Base-by-base conservation (phyloP, 2,329 filamentous ascomycete genomes). In the Fusarium tanahbumbuense region DNA sequence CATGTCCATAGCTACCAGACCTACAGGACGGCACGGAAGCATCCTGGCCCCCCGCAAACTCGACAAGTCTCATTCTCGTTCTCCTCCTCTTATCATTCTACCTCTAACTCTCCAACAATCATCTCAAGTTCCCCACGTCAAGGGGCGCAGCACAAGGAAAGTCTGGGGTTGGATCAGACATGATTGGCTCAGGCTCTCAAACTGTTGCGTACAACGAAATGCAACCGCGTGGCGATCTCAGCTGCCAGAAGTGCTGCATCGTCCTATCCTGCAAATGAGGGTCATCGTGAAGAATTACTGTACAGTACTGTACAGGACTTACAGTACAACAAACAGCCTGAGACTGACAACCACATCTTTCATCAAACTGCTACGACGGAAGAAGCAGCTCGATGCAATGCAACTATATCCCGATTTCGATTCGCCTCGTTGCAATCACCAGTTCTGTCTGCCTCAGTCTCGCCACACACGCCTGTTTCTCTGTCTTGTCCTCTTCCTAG, bases 381-480 rank as follows among this genome's bases (percentile, higher is more conserved):
- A 56, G 53, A 45, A 57, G 22, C 56, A 60, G 67, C 42, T 55
- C 45, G 30, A 61, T 71, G 69, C 69, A 65, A 74, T 73, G 71
- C 69, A 69, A 64, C 60, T 20, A 41, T 32, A 58, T 50, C 53
- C 18, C 69, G 59, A 60, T 56, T 42, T 57, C 57, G 45, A 63
- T 56, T 61, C 48, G 50, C 54, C 59, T 45, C 54, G 34, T 60
- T 32, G 62, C 28, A 68, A 69, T 68, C 28, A 66, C 45, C 49
- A 44, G 42, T 49, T 48, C 48, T 60, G 46, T 54, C n/a, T 37
- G 30, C 30, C 30, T 34, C 45, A 18, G 49, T 57, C 61, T 72
- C 52, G 71, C 68, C 71, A 73, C 60, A 50, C 45, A 54, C 59
- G 47, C 50, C 64, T 66, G 64, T 61, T 46, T 55, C 50, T 52